Conservation (phyloP, 2,329 filamentous ascomycete species). For the Monosporascus sp. region DNA sequence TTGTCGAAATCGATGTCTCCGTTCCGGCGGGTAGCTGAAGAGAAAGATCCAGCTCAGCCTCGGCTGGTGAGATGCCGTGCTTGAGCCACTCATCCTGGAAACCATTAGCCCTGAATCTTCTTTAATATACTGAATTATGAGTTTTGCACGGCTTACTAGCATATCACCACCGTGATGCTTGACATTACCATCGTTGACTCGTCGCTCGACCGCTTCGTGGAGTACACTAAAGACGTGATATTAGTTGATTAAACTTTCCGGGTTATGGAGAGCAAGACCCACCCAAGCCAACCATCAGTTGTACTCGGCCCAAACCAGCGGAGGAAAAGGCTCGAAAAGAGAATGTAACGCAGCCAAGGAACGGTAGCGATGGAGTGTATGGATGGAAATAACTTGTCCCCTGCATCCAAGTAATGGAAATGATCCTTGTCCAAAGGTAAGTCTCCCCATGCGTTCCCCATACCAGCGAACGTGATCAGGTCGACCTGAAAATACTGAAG, state of each 20-base stretch:
- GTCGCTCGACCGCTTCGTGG: conserved; percentile 11
- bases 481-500: conserved; percentile 21
- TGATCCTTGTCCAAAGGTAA: conserved; percentile 17
- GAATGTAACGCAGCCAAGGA: conserved; percentile 15
- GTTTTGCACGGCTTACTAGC: conserved; percentile 13
- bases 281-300: conserved; percentile 15
- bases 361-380: conserved; percentile 17
- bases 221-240: conserved; percentile 8
- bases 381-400: conserved; percentile 15
- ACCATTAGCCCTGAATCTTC: neutral
- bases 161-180: conserved; percentile 8
- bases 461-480: conserved; percentile 17
- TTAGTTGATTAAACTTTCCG: no score
- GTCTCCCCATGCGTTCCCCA: conserved; percentile 19
- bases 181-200: conserved; percentile 8
- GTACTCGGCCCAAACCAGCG: conserved; percentile 14
- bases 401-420: conserved; percentile 18
- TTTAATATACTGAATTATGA: neutral
- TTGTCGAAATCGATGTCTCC: conserved; percentile 17
- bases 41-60: conserved; percentile 20
- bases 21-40: conserved; percentile 17
- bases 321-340: conserved; percentile 17
- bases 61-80: conserved; percentile 14
- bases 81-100: conserved; percentile 20
- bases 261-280: neutral